Percentiles rank a stretch among this genome's conserved stretches.
These are phyloP conservation scores for Brasilioporus rufonigricans DNA, from an alignment of 768 basidiomycete genomes.

Conservation along the genomic window DNA sequence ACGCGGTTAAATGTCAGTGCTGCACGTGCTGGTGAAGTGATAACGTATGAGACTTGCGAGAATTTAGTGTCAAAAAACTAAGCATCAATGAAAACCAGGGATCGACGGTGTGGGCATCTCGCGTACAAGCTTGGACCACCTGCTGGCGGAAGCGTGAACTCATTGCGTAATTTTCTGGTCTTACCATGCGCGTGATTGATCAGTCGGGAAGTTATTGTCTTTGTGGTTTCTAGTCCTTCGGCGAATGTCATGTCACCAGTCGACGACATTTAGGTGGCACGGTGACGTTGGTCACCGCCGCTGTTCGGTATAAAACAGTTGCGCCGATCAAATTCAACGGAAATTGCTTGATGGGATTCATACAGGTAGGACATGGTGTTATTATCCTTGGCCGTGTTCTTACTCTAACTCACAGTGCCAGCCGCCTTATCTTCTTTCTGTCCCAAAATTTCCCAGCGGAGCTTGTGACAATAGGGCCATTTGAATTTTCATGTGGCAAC, in stretches of 20 bases:
- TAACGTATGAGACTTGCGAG: constrained; percentile 14
- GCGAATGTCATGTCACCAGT: constrained; percentile 1
- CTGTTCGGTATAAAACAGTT: constrained; percentile 10
- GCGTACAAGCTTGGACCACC: background rate
- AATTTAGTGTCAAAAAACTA: background rate
- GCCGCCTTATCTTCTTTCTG: background rate
- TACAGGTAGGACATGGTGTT: constrained; percentile 7
- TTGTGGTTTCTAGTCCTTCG: background rate
- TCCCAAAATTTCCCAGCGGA: background rate
- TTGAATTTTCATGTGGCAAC: background rate
- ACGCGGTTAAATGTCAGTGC: background rate
- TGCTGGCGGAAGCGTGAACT: background rate
- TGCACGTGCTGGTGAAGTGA: constrained; percentile 14
- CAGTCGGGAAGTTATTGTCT: background rate
- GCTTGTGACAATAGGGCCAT: background rate
- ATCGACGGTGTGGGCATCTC: constrained; percentile 9
- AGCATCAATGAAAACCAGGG: constrained; percentile 10
- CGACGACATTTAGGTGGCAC: constrained; percentile 4
- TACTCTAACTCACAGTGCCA: constrained; percentile 1
- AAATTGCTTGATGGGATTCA: constrained; percentile 22
- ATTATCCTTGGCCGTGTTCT: constrained; percentile 3
- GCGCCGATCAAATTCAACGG: constrained; percentile 26
- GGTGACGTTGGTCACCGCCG: constrained; percentile 11
- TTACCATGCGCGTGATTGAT: constrained; percentile 1
- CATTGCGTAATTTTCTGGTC: constrained; percentile 4